Evolutionary conservation across 2,329 filamentous ascomycete genomes (phyloP).

Genomic region (Pestalotiopsis sp.): DNA sequence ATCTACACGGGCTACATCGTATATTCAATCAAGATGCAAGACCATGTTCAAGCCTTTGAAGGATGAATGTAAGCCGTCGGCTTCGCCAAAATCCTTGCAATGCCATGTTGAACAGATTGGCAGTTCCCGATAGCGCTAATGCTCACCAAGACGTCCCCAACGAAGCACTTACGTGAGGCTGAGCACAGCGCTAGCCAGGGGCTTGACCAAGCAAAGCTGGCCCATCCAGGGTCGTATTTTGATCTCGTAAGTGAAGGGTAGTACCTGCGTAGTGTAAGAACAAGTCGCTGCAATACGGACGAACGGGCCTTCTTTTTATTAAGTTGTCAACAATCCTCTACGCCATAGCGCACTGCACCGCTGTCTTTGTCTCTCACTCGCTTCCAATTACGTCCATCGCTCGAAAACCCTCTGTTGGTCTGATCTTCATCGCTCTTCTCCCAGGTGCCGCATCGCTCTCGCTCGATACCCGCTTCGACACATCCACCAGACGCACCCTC

Average conservation of each 20-base stretch:
- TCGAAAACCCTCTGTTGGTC: not conserved
- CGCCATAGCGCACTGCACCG: not conserved
- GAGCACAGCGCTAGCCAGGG: not conserved
- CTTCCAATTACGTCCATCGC: not conserved
- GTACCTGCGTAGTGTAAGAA: not conserved
- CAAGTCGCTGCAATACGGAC: not conserved
- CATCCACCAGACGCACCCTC: not conserved
- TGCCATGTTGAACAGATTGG: too few relatives aligned
- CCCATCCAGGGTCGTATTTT: not conserved
- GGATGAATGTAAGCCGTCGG: too few relatives aligned
- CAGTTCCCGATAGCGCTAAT: not conserved
- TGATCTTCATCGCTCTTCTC: not conserved
- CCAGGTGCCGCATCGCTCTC: not conserved
- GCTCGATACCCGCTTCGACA: not conserved
- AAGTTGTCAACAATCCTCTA: not conserved
- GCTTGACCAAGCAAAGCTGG: not conserved
- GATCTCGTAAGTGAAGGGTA: not conserved
- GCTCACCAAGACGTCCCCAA: not conserved
- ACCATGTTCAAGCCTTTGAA: too few relatives aligned
- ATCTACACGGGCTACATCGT: too few relatives aligned
- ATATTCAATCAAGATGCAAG: too few relatives aligned
- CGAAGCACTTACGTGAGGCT: not conserved
- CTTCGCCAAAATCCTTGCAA: too few relatives aligned
- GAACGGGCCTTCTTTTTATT: not conserved
- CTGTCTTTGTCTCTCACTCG: conserved; percentile 2